A percentile compares a stretch with the other conserved stretches of the same genome.
Evolutionary conservation across 164 flowering plant genomes (phyloP).

Genomic region (Piper longum): DNA sequence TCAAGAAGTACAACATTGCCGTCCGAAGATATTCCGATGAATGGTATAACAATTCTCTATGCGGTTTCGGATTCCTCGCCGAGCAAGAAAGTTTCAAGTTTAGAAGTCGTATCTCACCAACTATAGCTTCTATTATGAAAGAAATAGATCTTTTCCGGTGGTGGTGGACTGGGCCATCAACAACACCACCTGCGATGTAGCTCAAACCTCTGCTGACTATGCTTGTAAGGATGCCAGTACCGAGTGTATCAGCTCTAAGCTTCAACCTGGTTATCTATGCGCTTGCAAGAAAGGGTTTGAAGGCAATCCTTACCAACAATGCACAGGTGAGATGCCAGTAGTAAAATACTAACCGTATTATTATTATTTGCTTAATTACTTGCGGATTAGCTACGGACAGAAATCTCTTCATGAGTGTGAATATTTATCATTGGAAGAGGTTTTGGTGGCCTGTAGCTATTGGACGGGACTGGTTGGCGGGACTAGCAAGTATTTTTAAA

Average conservation of each 20-base stretch:
- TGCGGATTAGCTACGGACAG: not conserved
- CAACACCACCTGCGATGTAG: constrained; percentile 13
- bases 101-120: not conserved
- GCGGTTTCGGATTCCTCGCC: constrained; percentile 3
- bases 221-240: constrained; percentile 14
- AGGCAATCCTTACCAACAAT: constrained; percentile 29
- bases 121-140: not conserved
- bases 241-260: constrained; percentile 9
- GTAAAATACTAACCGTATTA: not conserved
- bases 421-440: too few species aligned
- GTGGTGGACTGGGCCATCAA: constrained; percentile 41
- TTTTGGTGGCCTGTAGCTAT: too few species aligned
- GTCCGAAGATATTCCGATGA: not conserved
- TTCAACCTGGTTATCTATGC: constrained; percentile 31
- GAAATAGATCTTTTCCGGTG: not conserved
- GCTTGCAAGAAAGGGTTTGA: constrained; percentile 27
- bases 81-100: constrained; percentile 1
- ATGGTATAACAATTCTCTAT: not conserved
- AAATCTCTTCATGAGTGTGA: too few species aligned
- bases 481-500: too few species aligned
- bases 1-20: not conserved
- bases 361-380: too few species aligned
- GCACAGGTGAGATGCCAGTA: not conserved
- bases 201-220: not conserved
- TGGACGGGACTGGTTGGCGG: too few species aligned